A percentile compares a stretch with the other conserved stretches of the same genome.
Evolutionary conservation across 352 stramenopile species (phyloP).

Genomic region (Pythium diclinum): DNA sequence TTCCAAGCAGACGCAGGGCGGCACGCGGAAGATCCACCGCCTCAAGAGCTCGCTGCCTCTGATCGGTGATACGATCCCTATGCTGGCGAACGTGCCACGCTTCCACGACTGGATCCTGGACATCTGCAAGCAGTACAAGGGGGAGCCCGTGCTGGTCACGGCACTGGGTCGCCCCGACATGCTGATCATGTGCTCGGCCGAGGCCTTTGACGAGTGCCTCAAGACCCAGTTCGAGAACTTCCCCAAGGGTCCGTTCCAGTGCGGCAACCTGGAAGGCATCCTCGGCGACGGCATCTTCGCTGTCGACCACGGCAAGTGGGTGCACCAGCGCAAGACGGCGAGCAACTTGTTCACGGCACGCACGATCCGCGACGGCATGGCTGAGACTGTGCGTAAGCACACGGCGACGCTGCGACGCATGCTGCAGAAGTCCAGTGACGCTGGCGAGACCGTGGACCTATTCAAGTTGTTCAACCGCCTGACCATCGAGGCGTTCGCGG

Average conservation of each 20-base stretch:
- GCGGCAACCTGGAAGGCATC: constrained; percentile 30
- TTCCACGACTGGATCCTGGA: constrained; percentile 22
- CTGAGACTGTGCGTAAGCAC: constrained; percentile 32
- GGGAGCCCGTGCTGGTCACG: constrained; percentile 5
- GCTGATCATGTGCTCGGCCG: constrained; percentile 6
- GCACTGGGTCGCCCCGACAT: constrained; percentile 9
- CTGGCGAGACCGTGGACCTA: constrained; percentile 32
- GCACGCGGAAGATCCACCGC: not conserved
- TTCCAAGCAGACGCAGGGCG: not conserved
- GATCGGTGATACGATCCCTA: constrained; percentile 15
- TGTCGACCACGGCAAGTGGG: constrained; percentile 40
- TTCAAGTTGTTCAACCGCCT: constrained; percentile 45
- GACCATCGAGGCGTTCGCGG: constrained; percentile 50
- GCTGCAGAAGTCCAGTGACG: constrained; percentile 8
- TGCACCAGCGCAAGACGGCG: constrained; percentile 50
- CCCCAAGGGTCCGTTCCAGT: constrained; percentile 33
- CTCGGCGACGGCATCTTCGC: constrained; percentile 42
- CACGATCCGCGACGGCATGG: constrained; percentile 45
- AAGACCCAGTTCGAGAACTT: constrained; percentile 38
- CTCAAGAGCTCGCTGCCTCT: constrained; percentile 14
- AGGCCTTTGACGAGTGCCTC: constrained; percentile 27
- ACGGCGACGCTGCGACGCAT: constrained; percentile 30
- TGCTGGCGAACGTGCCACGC: not conserved
- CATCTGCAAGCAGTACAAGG: constrained; percentile 9
- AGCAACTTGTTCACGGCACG: constrained; percentile 52